These are phyloP conservation scores for Geotrichum citri-aurantii DNA, from an alignment of 1,139 yeast genomes.

Conservation along the genomic window DNA sequence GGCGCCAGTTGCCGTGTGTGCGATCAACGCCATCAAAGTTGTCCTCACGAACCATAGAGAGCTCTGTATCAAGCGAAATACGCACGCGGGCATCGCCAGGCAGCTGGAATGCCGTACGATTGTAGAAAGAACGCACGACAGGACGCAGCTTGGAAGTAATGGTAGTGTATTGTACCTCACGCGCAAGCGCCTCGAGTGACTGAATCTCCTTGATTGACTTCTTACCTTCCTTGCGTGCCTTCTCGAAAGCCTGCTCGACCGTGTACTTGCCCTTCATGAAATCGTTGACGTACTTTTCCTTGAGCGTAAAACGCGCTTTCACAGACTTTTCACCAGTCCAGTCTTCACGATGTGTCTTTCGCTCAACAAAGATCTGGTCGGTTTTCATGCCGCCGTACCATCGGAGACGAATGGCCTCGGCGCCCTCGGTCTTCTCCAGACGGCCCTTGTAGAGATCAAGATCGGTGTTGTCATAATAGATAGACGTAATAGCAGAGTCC, in stretches of 20 bases:
- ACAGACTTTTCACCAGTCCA: slow-evolving; percentile 99
- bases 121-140: slow-evolving; percentile 90
- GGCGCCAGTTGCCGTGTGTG: slow-evolving; percentile 91
- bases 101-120: slow-evolving; percentile 96
- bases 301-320: slow-evolving; percentile 88
- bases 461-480: slow-evolving; percentile 83
- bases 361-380: slow-evolving; percentile 88
- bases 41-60: slow-evolving; percentile 94
- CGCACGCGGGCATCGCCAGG: slow-evolving; percentile 99
- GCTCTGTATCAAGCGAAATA: slow-evolving; percentile 92
- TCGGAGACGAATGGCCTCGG: slow-evolving; percentile 95
- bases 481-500: slow-evolving; percentile 94
- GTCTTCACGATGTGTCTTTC: slow-evolving; percentile 97
- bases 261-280: slow-evolving; percentile 80
- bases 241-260: slow-evolving; percentile 84
- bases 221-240: slow-evolving; percentile 87
- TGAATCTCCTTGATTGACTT: slow-evolving; percentile 84
- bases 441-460: slow-evolving; percentile 93
- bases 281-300: slow-evolving; percentile 83
- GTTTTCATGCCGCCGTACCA: slow-evolving; percentile 98
- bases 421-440: slow-evolving; percentile 94
- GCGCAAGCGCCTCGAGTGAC: slow-evolving; percentile 82
- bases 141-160: slow-evolving; percentile 83
- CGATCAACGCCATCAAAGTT: slow-evolving; percentile 90
- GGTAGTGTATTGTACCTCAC: slow-evolving; percentile 86